Conservation (phyloP, 495 filamentous ascomycete genomes). For the Xylona heveae region DNA sequence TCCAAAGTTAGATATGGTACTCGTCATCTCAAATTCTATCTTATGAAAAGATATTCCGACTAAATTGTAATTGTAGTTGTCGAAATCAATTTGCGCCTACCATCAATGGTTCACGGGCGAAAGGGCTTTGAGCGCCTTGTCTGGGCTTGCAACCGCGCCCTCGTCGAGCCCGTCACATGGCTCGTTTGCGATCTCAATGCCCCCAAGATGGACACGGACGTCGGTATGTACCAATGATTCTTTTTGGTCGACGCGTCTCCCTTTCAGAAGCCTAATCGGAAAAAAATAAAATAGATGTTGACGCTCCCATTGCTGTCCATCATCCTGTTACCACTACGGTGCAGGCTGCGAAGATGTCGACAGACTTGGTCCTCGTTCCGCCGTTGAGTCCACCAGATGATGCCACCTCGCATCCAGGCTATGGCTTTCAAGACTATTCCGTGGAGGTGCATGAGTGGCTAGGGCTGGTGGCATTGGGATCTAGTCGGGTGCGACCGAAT, state of each 20-base stretch:
- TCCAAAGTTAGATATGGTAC: conserved; percentile 34
- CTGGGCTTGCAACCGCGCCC: conserved; percentile 67
- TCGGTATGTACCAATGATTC: no score
- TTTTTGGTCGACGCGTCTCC: no score
- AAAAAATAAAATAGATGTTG: not conserved
- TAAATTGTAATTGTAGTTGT: conserved; percentile 31
- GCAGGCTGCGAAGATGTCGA: conserved; percentile 12
- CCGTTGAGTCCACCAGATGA: conserved; percentile 21
- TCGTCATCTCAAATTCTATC: no score
- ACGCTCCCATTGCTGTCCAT: conserved; percentile 29
- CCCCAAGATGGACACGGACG: conserved; percentile 1
- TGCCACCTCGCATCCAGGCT: conserved; percentile 16
- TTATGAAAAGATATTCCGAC: conserved; percentile 1
- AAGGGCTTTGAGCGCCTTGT: conserved; percentile 74
- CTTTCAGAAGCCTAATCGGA: no score
- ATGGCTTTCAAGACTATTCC: conserved; percentile 35
- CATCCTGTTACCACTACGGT: conserved; percentile 26
- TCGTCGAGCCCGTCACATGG: conserved; percentile 54
- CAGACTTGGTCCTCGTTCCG: conserved; percentile 24
- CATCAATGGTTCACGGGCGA: conserved; percentile 77
- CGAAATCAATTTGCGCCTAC: conserved; percentile 55
- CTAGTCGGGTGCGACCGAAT: conserved; percentile 41
- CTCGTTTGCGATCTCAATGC: conserved; percentile 47
- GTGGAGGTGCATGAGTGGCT: conserved; percentile 68
- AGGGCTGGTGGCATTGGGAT: conserved; percentile 45